These are phyloP conservation scores for Cutaneotrichosporon sp. DNA, from an alignment of 1,284 basidiomycete species.

Conservation along the genomic window DNA sequence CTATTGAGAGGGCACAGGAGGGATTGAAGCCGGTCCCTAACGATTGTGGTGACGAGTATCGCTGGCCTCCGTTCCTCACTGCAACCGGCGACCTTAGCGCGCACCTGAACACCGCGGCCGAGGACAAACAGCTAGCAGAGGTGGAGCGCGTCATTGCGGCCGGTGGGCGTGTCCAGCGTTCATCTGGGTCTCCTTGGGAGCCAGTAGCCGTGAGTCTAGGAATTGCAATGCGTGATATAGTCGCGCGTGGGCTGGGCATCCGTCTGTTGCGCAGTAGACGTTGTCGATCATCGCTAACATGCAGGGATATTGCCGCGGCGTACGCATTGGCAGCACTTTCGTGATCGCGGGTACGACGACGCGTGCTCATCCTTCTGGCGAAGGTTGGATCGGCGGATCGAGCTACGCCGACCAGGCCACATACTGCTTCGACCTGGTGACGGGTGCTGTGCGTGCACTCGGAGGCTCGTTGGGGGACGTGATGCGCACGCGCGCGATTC, in stretches of 20 bases:
- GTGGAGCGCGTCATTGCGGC: conserved; percentile 2
- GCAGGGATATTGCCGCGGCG: conserved; percentile 9
- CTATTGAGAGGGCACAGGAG: conserved; percentile 1
- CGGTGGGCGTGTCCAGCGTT: conserved; percentile 5
- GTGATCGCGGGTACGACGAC: conserved; percentile 14
- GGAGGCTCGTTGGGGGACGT: conserved; percentile 18
- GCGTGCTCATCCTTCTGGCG: conserved; percentile 6
- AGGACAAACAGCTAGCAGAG: neutral
- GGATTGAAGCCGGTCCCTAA: neutral
- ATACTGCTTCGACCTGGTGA: conserved; percentile 19
- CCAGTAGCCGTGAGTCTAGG: conserved; percentile 7
- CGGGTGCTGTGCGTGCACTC: conserved; percentile 9
- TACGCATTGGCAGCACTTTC: conserved; percentile 8
- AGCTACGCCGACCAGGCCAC: conserved; percentile 14
- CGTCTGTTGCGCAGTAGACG: neutral
- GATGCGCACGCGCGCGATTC: conserved; percentile 17
- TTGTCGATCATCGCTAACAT: neutral
- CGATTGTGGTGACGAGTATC: conserved; percentile 13
- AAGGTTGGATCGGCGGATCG: conserved; percentile 4
- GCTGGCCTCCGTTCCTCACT: conserved; percentile 11
- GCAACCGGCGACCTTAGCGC: neutral
- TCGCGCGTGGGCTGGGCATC: no score
- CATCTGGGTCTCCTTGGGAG: conserved; percentile 11
- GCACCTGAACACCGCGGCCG: neutral
- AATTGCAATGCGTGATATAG: no score